phyloP scores from a whole-genome alignment of 495 filamentous ascomycete genomes.

The Lineolata rhizophorae region DNA sequence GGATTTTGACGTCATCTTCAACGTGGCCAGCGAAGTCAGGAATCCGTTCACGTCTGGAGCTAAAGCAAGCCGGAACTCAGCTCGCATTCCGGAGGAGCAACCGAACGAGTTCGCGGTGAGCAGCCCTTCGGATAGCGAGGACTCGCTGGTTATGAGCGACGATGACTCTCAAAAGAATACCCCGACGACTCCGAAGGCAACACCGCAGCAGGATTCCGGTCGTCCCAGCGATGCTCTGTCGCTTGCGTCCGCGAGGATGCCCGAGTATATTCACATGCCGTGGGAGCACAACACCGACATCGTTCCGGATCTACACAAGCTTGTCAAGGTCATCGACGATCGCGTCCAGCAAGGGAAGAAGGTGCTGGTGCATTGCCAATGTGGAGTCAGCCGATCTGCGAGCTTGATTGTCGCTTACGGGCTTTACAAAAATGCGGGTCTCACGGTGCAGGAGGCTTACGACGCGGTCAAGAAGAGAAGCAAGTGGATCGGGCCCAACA shows the following conservation, averaged over 20 bases:
- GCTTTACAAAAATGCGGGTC: conserved; percentile 66
- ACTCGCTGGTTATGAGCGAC: background rate
- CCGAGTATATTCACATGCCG: conserved; percentile 86
- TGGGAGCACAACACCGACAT: conserved; percentile 99
- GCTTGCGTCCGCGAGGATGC: conserved; percentile 18
- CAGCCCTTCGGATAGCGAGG: background rate
- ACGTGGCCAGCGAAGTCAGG: conserved; percentile 81
- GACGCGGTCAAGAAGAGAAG: conserved; percentile 73
- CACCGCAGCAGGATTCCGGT: conserved; percentile 6
- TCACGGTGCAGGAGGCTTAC: conserved; percentile 87
- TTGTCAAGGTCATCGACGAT: conserved; percentile 78
- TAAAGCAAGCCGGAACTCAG: background rate
- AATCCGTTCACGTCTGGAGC: conserved; percentile 43
- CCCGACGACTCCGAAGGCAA: conserved; percentile 20
- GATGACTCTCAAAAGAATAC: conserved; percentile 6
- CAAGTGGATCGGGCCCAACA: conserved; percentile 93
- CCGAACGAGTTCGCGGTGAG: background rate
- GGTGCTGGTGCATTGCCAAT: conserved; percentile 85
- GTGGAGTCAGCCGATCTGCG: conserved; percentile 89
- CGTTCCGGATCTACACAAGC: conserved; percentile 53
- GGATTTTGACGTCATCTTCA: conserved; percentile 79
- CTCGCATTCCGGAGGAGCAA: too few relatives aligned
- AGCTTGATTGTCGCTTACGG: conserved; percentile 93
- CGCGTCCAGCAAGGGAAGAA: conserved; percentile 59
- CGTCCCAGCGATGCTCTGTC: background rate